Conservation (phyloP, 2,329 filamentous ascomycete species). For the Tolypocladium ophioglossoides region DNA sequence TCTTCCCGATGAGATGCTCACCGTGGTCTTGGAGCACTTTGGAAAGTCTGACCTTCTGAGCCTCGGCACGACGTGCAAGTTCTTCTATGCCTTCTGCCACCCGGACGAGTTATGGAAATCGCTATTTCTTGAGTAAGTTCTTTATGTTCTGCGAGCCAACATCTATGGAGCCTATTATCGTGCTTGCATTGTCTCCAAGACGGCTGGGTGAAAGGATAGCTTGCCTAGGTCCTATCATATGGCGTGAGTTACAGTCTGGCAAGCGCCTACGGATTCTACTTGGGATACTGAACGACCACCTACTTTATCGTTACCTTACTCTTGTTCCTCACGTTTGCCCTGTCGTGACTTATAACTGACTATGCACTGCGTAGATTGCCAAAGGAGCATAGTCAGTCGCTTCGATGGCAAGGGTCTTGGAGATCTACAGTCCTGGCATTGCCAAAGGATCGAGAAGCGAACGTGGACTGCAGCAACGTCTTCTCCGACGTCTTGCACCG, state of each 20-base stretch:
- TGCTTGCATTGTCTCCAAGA: background rate
- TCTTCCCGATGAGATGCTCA: conserved; percentile 73
- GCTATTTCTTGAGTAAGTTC: conserved; percentile 71
- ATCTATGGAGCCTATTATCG: background rate
- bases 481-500: conserved; percentile 87
- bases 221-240: background rate
- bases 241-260: background rate
- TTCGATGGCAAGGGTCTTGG: conserved; percentile 73
- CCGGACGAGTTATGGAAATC: conserved; percentile 85
- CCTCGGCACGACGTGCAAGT: conserved; percentile 72
- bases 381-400: conserved; percentile 18
- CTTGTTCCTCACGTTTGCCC: background rate
- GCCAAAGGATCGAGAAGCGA: conserved; percentile 35
- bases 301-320: background rate
- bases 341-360: conserved; percentile 5
- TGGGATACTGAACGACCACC: background rate
- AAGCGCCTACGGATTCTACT: background rate
- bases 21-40: conserved; percentile 64
- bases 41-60: conserved; percentile 50
- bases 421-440: conserved; percentile 64
- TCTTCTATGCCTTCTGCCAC: conserved; percentile 73
- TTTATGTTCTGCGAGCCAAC: background rate
- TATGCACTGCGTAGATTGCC: conserved; percentile 11
- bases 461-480: conserved; percentile 63
- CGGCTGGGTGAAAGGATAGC: background rate